Evolutionary conservation across 2,329 filamentous ascomycete genomes (phyloP).

Genomic region (Aspergillus arachidicola): DNA sequence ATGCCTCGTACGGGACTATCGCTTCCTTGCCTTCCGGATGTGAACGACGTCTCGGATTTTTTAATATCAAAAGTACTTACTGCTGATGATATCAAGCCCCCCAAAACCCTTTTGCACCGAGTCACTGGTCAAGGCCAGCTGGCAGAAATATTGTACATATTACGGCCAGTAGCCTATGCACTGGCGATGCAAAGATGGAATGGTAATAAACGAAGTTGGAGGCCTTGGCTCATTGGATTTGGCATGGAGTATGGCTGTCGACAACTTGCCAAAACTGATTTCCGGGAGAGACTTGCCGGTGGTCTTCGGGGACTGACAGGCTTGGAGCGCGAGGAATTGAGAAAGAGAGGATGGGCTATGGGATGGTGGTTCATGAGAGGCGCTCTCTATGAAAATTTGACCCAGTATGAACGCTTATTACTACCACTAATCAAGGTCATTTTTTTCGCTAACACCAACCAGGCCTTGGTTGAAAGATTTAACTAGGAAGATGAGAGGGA

Average conservation of each 20-base stretch:
- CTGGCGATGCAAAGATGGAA: slow-evolving; percentile 74
- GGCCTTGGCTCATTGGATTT: slow-evolving; percentile 86
- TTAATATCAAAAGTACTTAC: slow-evolving; percentile 88
- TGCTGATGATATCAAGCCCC: slow-evolving; percentile 94
- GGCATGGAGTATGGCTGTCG: slow-evolving; percentile 84
- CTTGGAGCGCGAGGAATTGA: slow-evolving; percentile 87
- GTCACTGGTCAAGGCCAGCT: slow-evolving; percentile 72
- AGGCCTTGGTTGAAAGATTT: slow-evolving; percentile 68
- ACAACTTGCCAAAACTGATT: slow-evolving; percentile 74
- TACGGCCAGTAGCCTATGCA: slow-evolving; percentile 86
- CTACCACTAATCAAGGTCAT: not conserved
- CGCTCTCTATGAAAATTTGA: slow-evolving; percentile 94
- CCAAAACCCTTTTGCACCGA: slow-evolving; percentile 80
- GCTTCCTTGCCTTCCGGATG: slow-evolving; percentile 78
- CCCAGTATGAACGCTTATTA: slow-evolving; percentile 54
- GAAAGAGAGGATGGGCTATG: slow-evolving; percentile 83
- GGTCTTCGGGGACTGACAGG: slow-evolving; percentile 77
- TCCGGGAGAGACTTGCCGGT: slow-evolving; percentile 65
- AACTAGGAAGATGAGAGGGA: slow-evolving; percentile 69
- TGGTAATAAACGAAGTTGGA: slow-evolving; percentile 77
- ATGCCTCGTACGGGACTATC: slow-evolving; percentile 94
- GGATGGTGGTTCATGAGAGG: slow-evolving; percentile 96
- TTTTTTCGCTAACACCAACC: slow-evolving; percentile 27
- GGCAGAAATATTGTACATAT: slow-evolving; percentile 88
- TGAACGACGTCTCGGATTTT: slow-evolving; percentile 81